Evolutionary conservation across 176 grass and related monocot species (phyloP).

Genomic region (Thalia dealbata): DNA sequence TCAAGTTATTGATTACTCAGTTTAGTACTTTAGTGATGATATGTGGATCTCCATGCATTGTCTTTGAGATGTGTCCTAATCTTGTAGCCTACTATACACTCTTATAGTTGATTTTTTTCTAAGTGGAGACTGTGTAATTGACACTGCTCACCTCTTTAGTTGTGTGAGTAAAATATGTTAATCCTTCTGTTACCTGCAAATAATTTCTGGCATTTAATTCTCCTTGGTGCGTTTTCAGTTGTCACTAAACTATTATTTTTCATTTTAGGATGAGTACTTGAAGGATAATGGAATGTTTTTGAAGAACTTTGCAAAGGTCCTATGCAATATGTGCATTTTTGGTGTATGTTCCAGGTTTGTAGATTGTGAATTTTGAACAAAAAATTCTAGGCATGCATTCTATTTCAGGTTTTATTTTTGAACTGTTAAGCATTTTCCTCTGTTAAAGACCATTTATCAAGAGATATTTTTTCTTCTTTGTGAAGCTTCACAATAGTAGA

Average conservation of each 20-base stretch:
- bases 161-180: neutral
- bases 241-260: conserved; percentile 16
- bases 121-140: neutral
- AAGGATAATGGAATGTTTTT: conserved; percentile 70
- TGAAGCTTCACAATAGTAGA: neutral
- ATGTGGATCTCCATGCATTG: neutral
- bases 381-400: conserved; percentile 2
- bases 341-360: conserved; percentile 69
- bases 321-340: conserved; percentile 76
- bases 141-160: neutral
- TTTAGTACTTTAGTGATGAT: neutral
- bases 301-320: conserved; percentile 64
- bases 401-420: conserved; percentile 13
- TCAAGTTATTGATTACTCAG: neutral
- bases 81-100: neutral
- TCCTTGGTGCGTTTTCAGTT: conserved; percentile 1
- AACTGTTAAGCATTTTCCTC: conserved; percentile 2
- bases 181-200: neutral
- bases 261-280: conserved; percentile 62
- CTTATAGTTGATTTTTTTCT: neutral
- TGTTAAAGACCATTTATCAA: neutral
- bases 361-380: neutral
- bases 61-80: neutral
- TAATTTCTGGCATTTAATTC: neutral
- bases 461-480: neutral